phyloP scores from a whole-genome alignment of 129 eudicot species.

The Heracleum sosnowskyi region DNA sequence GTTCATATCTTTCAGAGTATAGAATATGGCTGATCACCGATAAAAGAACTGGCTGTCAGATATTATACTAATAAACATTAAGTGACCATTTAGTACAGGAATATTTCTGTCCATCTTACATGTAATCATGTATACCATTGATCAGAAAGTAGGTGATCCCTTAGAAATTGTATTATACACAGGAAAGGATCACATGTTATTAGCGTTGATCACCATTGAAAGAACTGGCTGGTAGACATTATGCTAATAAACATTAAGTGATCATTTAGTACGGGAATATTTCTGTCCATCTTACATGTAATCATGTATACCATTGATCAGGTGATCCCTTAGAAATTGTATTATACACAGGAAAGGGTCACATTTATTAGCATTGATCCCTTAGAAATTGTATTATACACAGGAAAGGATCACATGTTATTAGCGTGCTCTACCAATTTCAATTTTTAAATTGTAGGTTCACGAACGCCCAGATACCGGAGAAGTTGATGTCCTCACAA shows the following conservation, averaged over 20 bases:
- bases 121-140: not conserved
- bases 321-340: not conserved
- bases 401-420: not conserved
- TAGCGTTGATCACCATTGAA: not conserved
- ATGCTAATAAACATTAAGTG: not conserved
- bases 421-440: not conserved
- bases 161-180: not conserved
- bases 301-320: not conserved
- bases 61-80: not conserved
- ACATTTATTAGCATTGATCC: not conserved
- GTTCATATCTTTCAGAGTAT: not conserved
- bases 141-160: not conserved
- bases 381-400: not conserved
- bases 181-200: not conserved
- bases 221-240: not conserved
- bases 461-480: conserved; percentile 86
- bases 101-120: not conserved
- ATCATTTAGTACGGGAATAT: not conserved
- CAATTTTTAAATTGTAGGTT: conserved; percentile 38
- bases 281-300: not conserved
- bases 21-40: not conserved
- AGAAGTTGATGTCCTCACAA: conserved; percentile 92
- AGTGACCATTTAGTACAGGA: not conserved
- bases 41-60: not conserved
- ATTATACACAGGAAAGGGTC: not conserved